These are phyloP conservation scores for Fistulinella cinereoalba DNA, from an alignment of 1,284 basidiomycete species.

Conservation along the genomic window DNA sequence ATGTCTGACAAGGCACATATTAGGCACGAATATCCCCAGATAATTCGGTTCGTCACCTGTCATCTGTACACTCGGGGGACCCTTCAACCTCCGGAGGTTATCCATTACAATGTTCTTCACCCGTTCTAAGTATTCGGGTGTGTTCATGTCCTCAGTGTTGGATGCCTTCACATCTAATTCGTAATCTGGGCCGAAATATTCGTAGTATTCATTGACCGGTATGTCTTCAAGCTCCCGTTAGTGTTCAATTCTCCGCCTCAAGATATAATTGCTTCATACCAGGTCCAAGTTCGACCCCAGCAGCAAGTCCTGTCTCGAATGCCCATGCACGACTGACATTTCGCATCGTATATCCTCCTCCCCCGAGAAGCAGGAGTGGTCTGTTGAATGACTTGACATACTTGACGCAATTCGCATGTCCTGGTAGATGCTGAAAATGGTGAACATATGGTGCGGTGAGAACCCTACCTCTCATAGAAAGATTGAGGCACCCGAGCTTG, in stretches of 20 bases:
- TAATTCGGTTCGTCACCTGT: slow-evolving; percentile 49
- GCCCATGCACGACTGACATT: slow-evolving; percentile 98
- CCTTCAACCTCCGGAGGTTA: slow-evolving; percentile 78
- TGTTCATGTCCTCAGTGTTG: slow-evolving; percentile 96
- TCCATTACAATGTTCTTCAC: slow-evolving; percentile 92
- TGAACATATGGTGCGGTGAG: not conserved
- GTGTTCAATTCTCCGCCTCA: slow-evolving; percentile 2
- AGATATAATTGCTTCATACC: slow-evolving; percentile 46
- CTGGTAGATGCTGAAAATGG: slow-evolving; percentile 37
- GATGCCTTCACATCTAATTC: slow-evolving; percentile 95
- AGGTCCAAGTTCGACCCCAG: slow-evolving; percentile 88
- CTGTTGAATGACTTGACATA: slow-evolving; percentile 97
- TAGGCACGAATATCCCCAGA: not conserved
- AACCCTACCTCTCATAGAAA: slow-evolving; percentile 86
- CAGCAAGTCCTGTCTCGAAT: slow-evolving; percentile 95
- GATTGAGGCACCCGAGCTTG: slow-evolving; percentile 93
- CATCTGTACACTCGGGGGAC: slow-evolving; percentile 90
- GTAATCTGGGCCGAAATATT: slow-evolving; percentile 98
- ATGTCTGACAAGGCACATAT: slow-evolving; percentile 50
- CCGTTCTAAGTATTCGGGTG: slow-evolving; percentile 88
- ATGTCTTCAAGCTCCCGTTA: slow-evolving; percentile 60
- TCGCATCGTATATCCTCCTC: slow-evolving; percentile 98
- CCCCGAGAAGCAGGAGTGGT: slow-evolving; percentile 90
- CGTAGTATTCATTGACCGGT: slow-evolving; percentile 97
- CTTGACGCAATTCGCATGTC: slow-evolving; percentile 95